A percentile compares a stretch with the other conserved stretches of the same genome.
Conservation (phyloP, 306 rosid species). For the Quercus gilva region DNA sequence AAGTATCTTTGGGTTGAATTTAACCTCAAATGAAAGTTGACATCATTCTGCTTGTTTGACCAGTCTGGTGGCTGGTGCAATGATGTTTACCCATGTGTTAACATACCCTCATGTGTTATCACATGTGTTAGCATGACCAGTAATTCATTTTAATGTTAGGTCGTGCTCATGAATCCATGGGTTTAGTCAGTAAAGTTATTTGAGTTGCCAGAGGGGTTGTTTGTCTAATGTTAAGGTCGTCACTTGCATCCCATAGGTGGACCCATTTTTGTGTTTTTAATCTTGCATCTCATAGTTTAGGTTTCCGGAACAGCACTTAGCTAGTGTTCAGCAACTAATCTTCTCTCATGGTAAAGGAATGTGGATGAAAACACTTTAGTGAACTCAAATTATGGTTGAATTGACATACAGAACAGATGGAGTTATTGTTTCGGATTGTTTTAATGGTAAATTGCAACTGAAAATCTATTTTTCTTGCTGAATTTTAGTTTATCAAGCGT, state of each 20-base stretch:
- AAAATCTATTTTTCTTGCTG: too few species aligned
- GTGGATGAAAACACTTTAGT: background rate
- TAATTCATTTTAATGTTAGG: background rate
- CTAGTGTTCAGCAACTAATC: background rate
- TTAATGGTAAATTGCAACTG: too few species aligned
- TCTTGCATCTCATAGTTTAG: background rate
- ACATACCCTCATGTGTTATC: too few species aligned
- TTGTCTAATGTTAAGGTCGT: background rate
- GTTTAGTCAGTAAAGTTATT: background rate
- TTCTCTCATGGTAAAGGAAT: background rate
- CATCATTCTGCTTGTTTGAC: background rate
- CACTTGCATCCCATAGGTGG: background rate
- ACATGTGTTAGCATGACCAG: background rate
- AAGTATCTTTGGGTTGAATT: background rate
- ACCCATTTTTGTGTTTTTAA: background rate
- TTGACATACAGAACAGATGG: constrained; percentile 50
- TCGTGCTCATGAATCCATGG: background rate
- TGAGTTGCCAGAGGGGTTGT: background rate
- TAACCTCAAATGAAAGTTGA: background rate
- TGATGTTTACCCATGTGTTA: background rate
- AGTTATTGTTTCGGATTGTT: too few species aligned
- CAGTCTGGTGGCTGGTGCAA: background rate
- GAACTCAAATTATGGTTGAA: background rate
- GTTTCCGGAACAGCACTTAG: background rate
- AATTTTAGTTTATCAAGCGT: too few species aligned